Percentiles rank a stretch among this genome's conserved stretches.
Conservation (phyloP, 176 grass and related monocot genomes). For the Ananas comosus region DNA sequence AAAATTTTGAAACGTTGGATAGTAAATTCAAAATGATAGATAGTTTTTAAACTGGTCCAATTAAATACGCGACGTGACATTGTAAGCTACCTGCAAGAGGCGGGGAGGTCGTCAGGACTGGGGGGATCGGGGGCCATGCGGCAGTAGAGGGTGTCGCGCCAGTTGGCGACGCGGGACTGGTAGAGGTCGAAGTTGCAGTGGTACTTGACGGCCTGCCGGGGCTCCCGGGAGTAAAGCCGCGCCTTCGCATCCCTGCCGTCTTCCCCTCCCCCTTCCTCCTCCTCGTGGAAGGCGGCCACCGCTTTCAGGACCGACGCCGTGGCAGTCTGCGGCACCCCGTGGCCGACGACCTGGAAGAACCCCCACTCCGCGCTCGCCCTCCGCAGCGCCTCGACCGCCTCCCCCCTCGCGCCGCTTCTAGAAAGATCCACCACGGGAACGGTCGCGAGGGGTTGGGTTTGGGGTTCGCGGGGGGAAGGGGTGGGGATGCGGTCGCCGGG, state of each 20-base stretch:
- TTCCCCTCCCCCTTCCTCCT: not conserved
- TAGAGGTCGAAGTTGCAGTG: slow-evolving; percentile 55
- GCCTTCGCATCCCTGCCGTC: slow-evolving; percentile 27
- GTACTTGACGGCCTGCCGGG: slow-evolving; percentile 33
- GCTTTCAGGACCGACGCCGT: slow-evolving; percentile 14
- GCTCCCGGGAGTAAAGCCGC: slow-evolving; percentile 45
- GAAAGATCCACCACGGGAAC: slow-evolving; percentile 38
- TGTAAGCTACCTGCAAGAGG: slow-evolving; percentile 24
- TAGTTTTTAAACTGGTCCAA: too few relatives aligned
- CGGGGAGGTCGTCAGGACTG: slow-evolving; percentile 24
- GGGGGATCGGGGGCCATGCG: slow-evolving; percentile 48
- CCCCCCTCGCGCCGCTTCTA: not conserved
- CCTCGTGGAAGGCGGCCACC: slow-evolving; percentile 39
- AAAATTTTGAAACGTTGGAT: too few relatives aligned
- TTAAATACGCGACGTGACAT: too few relatives aligned
- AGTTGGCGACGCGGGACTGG: slow-evolving; percentile 34
- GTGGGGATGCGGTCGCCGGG: not conserved
- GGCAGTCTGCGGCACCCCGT: slow-evolving; percentile 13
- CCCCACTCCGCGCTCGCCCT: slow-evolving; percentile 35
- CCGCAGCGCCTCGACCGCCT: slow-evolving; percentile 9
- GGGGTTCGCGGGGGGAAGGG: not conserved
- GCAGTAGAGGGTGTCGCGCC: slow-evolving; percentile 54
- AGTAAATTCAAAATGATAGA: too few relatives aligned
- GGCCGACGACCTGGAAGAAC: slow-evolving; percentile 52
- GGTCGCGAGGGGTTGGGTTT: not conserved